Base-by-base conservation (phyloP, 2,329 filamentous ascomycete genomes). In the Capronia americana region DNA sequence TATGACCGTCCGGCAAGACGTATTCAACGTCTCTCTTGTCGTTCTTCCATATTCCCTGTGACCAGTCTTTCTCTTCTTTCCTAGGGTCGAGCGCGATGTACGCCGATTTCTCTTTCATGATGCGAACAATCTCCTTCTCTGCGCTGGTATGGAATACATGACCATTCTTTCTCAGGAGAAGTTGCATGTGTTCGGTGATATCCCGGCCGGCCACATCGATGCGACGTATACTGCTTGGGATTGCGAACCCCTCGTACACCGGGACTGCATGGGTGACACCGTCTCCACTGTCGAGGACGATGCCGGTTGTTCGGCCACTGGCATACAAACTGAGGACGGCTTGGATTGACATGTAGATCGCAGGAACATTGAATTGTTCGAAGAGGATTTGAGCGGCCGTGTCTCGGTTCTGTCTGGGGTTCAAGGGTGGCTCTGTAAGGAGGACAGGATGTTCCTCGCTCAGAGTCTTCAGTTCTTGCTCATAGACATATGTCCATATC, bases 381-480 rank as follows among this genome's bases (percentile, higher is more conserved):
- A 99, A 99, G 64, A 99, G 88, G 71, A 99, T 96, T 79, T 99
- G 95, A 50, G 95, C 95, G 46, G 95, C 95, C 7, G 90, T 96
- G 78, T 99, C 95, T 76, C 95, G 92, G 81, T 99, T 98, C 79
- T 91, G 90, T 79, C 93, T 90, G 38, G 95, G 95, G 80, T 99
- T 99, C 72, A 99, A 84, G 48, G 95, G 95, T 57, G 95, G 92
- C 80, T 99, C 95, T 68, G 95, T 99, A 74, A 99, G 86, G 60
- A 99, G 88, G 68, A 99, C 94, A 53, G 95, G 95, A 79, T 99
- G 95, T 90, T 99, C 95, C 85, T 99, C 95, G 79, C 93, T 97
- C 77, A 97, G 85, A 57, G 94, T 97, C 84, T 97, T 98, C 74
- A 99, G 80, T 70, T 96, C 95, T 76, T 97, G 94, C 65, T 92